Evolutionary conservation across 1,284 basidiomycete species (phyloP), one percentile per base, ranked within the genome.

Genomic region (Trichosporon ovoides): DNA sequence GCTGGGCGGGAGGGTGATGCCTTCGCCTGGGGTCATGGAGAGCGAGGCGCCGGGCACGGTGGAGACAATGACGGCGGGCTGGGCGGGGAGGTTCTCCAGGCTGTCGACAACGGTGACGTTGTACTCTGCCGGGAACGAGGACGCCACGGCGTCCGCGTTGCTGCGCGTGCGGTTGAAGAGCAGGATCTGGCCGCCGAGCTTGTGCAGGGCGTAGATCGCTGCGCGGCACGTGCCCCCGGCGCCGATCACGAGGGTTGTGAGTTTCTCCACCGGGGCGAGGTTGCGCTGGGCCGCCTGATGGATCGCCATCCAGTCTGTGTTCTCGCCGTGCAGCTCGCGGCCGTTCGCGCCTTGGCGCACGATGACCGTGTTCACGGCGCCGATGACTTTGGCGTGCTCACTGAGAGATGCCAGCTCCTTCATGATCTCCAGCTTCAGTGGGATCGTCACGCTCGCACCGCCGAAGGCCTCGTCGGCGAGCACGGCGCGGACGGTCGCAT

Each of bases 401-500:
- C 91, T 89, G 36, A 96, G 78, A 43, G 80, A 78, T 66, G 91
- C 86, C 35, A 97, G 82, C 13, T 88, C 79, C 1, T 87, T 83
- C 52, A 96, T 89, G 64, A 96, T 82, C 59, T 91, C 87, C 40
- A 94, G 79, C 78, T 97, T 97, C 80, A 87, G 87, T 2, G 93
- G 93, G 63, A 96, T 95, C 5, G 96, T 99, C 20, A 98, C 92
- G 7, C 89, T 92, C 7, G 94, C 94, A 3, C 95, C 95, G 16
- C 95, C 95, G 76, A 98, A 98, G 56, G 87, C 84, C 0, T 84
- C 81, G 9, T 84, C 80, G 0, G 80, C 75, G 14, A 98, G 79
- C 2, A 86, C 80, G 0, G 81, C 77, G 66, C 83, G 82, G 63
- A 96, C 81, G 53, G 83, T 81, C 9, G 86, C 83, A 53, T 85